Base-by-base conservation (phyloP, 2,329 filamentous ascomycete species). In the Beauveria brongniartii region DNA sequence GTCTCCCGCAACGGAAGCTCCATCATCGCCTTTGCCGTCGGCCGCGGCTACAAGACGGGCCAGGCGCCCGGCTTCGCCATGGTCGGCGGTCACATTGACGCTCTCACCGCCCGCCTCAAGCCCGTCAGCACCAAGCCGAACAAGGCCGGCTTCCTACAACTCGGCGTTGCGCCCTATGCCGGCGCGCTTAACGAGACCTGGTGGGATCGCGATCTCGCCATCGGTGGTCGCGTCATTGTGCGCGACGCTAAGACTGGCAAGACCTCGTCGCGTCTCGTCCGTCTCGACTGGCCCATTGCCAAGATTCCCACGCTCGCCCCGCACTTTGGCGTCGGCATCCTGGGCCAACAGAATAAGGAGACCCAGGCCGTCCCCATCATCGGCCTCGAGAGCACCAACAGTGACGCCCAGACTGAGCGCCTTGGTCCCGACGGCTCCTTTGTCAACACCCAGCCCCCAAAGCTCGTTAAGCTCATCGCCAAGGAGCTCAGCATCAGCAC, bases 351-450 rank as follows among this genome's bases (percentile, higher is more conserved):
- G 75, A 97, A 99, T 72, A 82, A 82, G 67, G 94, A 99, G 77
- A 97, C 93, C 0, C 87, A 97, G 71, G 92, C 94, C 76, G 92
- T 96, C 0, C 94, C 94, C 10, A 91, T 97, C 64, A 90, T 97
- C 64, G 94, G 93, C 20, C 80, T 97, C 18, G 92, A 97, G 67
- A 88, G 87, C 72, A 84, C 86, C 8, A 83, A 86, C 65, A 71
- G 72, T 51, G 65, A 71, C 41, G 67, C 71, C 3, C 63, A 69
- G 10, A 52, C 68, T 0, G 76, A 79, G 68, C 69, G 74, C 3
- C 75, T 89, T n/a, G 85, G 84, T n/a, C 79, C 82, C 53, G 77
- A 77, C 1, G 87, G 87, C 57, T 85, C 87, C 5, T 99, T 97
- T 70, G 82, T 87, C 51, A 81, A 88, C 46, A 93, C 89, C 0